phyloP scores from a whole-genome alignment of 345 rosid species.

The Citrus mangshanensis region DNA sequence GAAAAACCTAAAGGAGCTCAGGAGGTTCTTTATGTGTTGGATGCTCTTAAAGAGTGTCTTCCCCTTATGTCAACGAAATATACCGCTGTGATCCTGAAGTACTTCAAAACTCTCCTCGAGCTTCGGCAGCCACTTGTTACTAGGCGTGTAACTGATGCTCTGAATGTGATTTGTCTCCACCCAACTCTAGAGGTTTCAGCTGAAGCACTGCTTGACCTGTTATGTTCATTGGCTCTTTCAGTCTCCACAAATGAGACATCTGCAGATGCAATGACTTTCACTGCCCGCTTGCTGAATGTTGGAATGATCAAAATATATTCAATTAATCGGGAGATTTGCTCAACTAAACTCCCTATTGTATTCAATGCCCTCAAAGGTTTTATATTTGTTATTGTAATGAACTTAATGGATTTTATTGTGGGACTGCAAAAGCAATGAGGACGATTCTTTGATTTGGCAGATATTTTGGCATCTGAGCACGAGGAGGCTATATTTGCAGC shows the following conservation, averaged over 20 bases:
- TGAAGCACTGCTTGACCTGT: slow-evolving; percentile 62
- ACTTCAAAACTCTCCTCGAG: slow-evolving; percentile 60
- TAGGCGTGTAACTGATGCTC: slow-evolving; percentile 67
- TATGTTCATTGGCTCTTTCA: slow-evolving; percentile 50
- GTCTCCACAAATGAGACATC: slow-evolving; percentile 59
- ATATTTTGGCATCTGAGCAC: slow-evolving; percentile 84
- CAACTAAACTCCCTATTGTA: slow-evolving; percentile 62
- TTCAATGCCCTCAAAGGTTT: slow-evolving; percentile 83
- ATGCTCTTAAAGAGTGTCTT: slow-evolving; percentile 73
- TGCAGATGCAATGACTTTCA: slow-evolving; percentile 64
- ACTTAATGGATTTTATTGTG: background rate
- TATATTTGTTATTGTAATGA: background rate
- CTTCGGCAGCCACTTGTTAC: slow-evolving; percentile 61
- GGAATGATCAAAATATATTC: slow-evolving; percentile 74
- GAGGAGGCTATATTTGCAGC: slow-evolving; percentile 92
- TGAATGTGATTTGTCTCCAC: slow-evolving; percentile 57
- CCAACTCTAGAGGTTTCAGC: slow-evolving; percentile 54
- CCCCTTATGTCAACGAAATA: slow-evolving; percentile 62
- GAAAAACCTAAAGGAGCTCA: slow-evolving; percentile 76
- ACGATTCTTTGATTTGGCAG: slow-evolving; percentile 36
- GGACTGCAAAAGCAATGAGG: background rate
- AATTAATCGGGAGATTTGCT: slow-evolving; percentile 59
- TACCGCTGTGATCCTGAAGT: slow-evolving; percentile 49
- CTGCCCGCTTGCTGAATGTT: slow-evolving; percentile 72
- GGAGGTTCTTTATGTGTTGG: slow-evolving; percentile 65